Evolutionary conservation across 257 asterid genomes (phyloP), one percentile per base, ranked within the genome.

Genomic region (Sherardia arvensis): DNA sequence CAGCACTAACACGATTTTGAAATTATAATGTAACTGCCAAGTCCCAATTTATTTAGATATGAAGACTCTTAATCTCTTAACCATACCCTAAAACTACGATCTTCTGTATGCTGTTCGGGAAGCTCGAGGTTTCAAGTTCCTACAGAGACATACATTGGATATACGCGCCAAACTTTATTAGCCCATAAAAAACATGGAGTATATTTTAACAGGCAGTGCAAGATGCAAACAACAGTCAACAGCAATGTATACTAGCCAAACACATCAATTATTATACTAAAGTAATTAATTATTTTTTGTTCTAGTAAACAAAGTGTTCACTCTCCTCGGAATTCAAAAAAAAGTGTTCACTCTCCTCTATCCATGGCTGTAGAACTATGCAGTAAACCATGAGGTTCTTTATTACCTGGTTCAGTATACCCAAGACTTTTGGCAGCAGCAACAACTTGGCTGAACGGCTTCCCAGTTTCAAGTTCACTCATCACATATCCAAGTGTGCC

Each of bases 401-500:
- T 6, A 27, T 73, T 78, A 88, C 98, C 98, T 71, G 97, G 98
- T 83, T 91, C 98, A 60, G 98, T 88, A 74, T 81, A 91, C 65
- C 98, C 98, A 73, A 88, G 95, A 66, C 56, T 76, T 78, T 91
- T 91, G 26, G 98, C 98, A 74, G 80, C 79, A 74, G 65, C 82
- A 70, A 91, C 91, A 48, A 91, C 98, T 62, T 88, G 76, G 78
- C 98, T 88, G 70, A 91, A 88, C 61, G 90, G 89, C 64, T 77
- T 81, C 74, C 97, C 98, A 53, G 85, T 78, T 81, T 88, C 95
- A 69, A 91, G 90, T 78, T 91, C 87, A 47, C 95, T 86, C 98
- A 88, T 91, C 76, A 91, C 98, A 79, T 86, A 91, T 62, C 98
- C 98, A 66, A 91, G 73, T 8, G 98, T 91, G 77, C 98, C 98